Evolutionary conservation across 768 basidiomycete species (phyloP), one percentile per base, ranked within the genome.

Genomic region (Brasilioporus rufonigricans): DNA sequence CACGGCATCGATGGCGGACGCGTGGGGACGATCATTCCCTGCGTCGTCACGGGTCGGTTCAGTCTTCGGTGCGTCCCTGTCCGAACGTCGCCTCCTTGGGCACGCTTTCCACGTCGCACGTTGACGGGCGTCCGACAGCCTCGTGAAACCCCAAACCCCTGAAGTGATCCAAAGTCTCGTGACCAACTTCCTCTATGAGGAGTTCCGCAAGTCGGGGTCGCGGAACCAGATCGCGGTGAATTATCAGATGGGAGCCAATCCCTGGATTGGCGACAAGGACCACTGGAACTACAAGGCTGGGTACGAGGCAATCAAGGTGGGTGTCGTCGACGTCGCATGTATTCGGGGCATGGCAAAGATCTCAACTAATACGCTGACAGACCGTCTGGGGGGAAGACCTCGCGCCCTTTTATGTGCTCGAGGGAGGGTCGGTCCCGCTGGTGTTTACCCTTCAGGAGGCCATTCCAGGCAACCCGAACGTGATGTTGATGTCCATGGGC

Each of bases 281-380:
- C 91, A 94, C 72, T 93, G 89, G 90, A 94, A 91, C 70, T 96
- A 85, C 71, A 77, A 84, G 58, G 93, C 93, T 5, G 93, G 90
- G 1, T 83, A 82, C 64, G 80, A 78, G 48, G 92, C 92, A 23
- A 93, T 91, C 3, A 80, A 84, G 78, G 84, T 83, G 44, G 46
- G 62, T 55, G 8, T 36, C 19, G 8, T 21, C 16, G 8, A 14
- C 10, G 13, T 10, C 26, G 23, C 18, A 26, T 16, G 19, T 38
- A 26, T 48, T 38, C 4, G 48, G 48, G n/a, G 10, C 1, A 9
- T 11, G 14, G n/a, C n/a, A n/a, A n/a, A 21, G 12, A 48, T 26
- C 27, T 32, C 31, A 24, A 18, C 10, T 14, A 18, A 23, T 9
- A 13, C 10, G 1, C 14, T 40, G 33, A 1, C 32, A 43, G 40